Conservation (phyloP, 163 green algal species). For the Volvox carteri region DNA sequence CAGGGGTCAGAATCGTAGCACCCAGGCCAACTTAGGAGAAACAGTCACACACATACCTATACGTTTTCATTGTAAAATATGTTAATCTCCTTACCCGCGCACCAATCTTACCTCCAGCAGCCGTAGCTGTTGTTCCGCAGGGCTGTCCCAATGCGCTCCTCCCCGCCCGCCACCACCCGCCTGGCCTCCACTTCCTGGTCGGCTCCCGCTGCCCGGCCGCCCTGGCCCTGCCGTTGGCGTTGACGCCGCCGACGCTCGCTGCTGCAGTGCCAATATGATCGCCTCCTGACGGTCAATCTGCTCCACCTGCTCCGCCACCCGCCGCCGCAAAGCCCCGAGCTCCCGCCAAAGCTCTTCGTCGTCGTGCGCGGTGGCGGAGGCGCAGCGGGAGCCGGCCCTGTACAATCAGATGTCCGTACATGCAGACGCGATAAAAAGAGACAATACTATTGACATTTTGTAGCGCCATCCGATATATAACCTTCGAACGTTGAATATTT, state of each 20-base stretch:
- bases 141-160: not conserved
- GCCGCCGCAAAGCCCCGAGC: conserved; percentile 33
- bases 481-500: too few species aligned
- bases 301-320: conserved; percentile 62
- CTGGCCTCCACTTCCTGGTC: conserved; percentile 1
- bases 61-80: not conserved
- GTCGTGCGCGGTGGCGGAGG: not conserved
- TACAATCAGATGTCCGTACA: not conserved
- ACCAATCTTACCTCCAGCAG: conserved; percentile 52
- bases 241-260: conserved; percentile 4
- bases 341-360: conserved; percentile 58
- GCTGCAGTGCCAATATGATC: conserved; percentile 68
- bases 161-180: not conserved
- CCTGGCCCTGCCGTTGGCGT: conserved; percentile 6
- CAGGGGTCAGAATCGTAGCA: conserved; percentile 11
- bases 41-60: not conserved
- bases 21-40: not conserved
- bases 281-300: conserved; percentile 72
- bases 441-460: too few species aligned
- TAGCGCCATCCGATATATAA: too few species aligned
- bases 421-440: too few species aligned
- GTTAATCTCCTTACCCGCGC: too few species aligned
- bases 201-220: conserved; percentile 11
- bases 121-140: conserved; percentile 49
- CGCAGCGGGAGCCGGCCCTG: not conserved